These are phyloP conservation scores for Paramecium primaurelia DNA, from an alignment of 73 alveolate species.

Conservation along the genomic window DNA sequence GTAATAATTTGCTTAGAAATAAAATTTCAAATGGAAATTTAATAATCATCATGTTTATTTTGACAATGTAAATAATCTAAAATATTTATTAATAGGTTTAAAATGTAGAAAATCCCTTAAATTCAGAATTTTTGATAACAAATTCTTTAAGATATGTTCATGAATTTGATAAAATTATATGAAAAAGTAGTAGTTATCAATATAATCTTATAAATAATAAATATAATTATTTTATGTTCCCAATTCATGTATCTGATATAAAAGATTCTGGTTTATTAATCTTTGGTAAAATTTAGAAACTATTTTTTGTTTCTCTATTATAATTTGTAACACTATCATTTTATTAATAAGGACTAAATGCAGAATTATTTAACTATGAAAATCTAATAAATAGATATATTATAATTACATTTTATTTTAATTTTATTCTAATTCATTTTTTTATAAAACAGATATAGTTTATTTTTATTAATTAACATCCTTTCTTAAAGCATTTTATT, in stretches of 20 bases:
- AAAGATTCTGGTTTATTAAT: neutral
- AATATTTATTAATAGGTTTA: neutral
- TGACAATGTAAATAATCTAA: neutral
- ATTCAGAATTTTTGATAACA: neutral
- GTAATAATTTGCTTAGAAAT: neutral
- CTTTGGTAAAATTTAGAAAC: neutral
- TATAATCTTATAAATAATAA: neutral
- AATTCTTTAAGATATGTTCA: neutral
- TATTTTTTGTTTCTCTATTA: neutral
- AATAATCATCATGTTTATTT: neutral
- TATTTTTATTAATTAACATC: no score
- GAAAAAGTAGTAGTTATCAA: neutral
- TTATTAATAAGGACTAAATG: neutral
- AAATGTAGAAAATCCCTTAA: neutral
- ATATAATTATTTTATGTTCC: neutral
- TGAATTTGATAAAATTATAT: conserved; percentile 31
- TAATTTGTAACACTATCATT: neutral
- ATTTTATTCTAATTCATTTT: no score
- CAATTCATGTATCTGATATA: neutral
- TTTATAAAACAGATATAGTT: no score
- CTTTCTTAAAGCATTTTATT: no score
- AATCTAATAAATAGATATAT: neutral
- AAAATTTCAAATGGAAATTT: conserved; percentile 27
- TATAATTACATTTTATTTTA: no score
- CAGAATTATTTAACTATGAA: neutral